Percentiles rank a stretch among this genome's conserved stretches.
Evolutionary conservation across 2,329 filamentous ascomycete genomes (phyloP).

Genomic region (Acrocalymma vagum): DNA sequence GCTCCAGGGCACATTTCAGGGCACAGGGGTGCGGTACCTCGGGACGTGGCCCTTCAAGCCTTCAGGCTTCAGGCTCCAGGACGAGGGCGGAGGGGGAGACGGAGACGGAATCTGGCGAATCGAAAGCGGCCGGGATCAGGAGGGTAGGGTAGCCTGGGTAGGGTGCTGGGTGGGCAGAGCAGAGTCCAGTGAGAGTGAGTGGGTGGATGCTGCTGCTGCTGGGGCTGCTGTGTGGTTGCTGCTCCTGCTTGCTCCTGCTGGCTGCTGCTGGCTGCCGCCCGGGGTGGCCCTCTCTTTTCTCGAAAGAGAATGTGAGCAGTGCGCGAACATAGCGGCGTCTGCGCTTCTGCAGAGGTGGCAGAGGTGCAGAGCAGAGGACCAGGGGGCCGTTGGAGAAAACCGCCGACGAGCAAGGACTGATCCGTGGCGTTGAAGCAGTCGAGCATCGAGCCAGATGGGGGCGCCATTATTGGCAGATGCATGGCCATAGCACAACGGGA

Average conservation of each 20-base stretch:
- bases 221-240: no score
- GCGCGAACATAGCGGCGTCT: constrained; percentile 49
- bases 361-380: constrained; percentile 42
- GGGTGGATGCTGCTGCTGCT: no score
- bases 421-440: constrained; percentile 48
- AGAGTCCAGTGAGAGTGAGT: no score
- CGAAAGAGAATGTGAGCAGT: constrained; percentile 44
- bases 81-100: constrained; percentile 33
- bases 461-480: constrained; percentile 47
- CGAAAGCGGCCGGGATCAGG: constrained; percentile 43
- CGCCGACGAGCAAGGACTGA: constrained; percentile 49
- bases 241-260: no score
- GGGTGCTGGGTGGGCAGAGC: no score
- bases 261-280: no score
- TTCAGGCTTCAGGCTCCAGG: no score
- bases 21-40: constrained; percentile 51
- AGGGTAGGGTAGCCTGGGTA: constrained; percentile 45
- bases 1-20: no score
- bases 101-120: constrained; percentile 48
- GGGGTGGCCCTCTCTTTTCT: constrained; percentile 42
- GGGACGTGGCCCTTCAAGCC: constrained; percentile 49
- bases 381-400: constrained; percentile 48
- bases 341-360: no score
- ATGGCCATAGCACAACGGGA: constrained; percentile 45
- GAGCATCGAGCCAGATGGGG: constrained; percentile 42